Base-by-base conservation (phyloP, 179 eudicot species). In the Beta macrorhiza region DNA sequence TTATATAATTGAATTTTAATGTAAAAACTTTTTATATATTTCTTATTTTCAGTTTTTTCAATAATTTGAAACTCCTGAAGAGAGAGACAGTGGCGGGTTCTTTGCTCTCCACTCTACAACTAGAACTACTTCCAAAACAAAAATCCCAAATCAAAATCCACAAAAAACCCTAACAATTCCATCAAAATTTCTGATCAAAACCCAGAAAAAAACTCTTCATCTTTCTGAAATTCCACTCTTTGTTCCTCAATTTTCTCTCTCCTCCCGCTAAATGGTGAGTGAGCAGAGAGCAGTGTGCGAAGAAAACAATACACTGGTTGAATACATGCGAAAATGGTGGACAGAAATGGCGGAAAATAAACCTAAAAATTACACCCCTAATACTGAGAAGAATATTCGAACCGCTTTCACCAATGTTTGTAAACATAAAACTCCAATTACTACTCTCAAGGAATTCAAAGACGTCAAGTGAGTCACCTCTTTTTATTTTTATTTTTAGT, bases 371-470 rank as follows among this genome's bases (percentile, higher is more conserved):
- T 84, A 63, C 85, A 42, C 93, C 29, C 89, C 89, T 1, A 91
- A 91, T 72, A 79, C 82, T 25, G 86, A 85, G 32, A 79, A 61
- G 71, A 90, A 87, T 44, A 77, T 95, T 42, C 78, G 88, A 5
- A 93, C 85, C 70, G 98, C 93, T n/a, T 86, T 86, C 45, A 81
- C 87, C 49, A 91, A 82, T 70, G 76, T 92, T 25, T 90, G 96
- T 80, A 62, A 75, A 62, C 85, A 85, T 81, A 92, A 91, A 85
- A 67, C 78, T 10, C 92, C 87, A 1, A 82, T 95, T 57, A 79
- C 70, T 75, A 86, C 93, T 61, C 91, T 92, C 79, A 91, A 89
- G 55, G 92, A 95, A 14, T 89, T 95, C 44, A 80, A 90, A 19
- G 71, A 81, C 3, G 80, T 95, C 85, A 93, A 95, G 98, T 95